These are phyloP conservation scores for Phalaenopsis aphrodite DNA, from an alignment of 106 monocot species.

Conservation along the genomic window DNA sequence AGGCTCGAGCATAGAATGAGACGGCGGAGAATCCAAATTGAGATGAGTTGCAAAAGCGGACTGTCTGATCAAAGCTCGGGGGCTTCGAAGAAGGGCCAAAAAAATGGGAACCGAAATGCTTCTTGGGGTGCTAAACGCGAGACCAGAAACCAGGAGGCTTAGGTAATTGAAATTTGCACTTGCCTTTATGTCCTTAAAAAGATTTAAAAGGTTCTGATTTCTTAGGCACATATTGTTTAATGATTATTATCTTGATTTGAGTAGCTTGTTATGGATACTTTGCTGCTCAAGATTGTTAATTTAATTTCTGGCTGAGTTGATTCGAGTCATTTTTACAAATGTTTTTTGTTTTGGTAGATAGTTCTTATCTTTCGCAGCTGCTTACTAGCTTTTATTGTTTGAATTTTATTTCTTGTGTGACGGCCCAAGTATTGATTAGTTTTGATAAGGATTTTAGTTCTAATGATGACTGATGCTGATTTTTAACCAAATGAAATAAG, in stretches of 20 bases:
- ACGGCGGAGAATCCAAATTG: conserved; percentile 51
- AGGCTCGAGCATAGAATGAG: conserved; percentile 75
- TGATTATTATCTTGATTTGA: conserved; percentile 1
- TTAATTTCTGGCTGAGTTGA: neutral
- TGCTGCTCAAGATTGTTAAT: neutral
- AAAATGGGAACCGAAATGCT: conserved; percentile 35
- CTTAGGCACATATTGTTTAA: neutral
- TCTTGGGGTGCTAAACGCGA: conserved; percentile 48
- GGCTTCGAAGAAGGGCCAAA: conserved; percentile 38
- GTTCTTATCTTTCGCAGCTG: neutral
- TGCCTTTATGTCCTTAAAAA: neutral
- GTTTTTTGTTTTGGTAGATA: neutral
- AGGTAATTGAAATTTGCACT: neutral
- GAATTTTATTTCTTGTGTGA: neutral
- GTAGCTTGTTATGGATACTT: neutral
- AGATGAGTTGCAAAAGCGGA: conserved; percentile 43
- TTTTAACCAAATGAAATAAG: neutral
- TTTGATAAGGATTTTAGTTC: neutral
- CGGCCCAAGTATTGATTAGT: neutral
- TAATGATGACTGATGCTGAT: neutral
- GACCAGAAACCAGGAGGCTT: conserved; percentile 10
- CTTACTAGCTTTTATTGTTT: neutral
- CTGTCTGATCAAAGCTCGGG: conserved; percentile 38
- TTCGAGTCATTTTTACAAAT: neutral
- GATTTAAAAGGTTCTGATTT: neutral